Evolutionary conservation across 2,329 filamentous ascomycete species (phyloP), one percentile per base, ranked within the genome.

Genomic region (Keithomyces neogunnii): DNA sequence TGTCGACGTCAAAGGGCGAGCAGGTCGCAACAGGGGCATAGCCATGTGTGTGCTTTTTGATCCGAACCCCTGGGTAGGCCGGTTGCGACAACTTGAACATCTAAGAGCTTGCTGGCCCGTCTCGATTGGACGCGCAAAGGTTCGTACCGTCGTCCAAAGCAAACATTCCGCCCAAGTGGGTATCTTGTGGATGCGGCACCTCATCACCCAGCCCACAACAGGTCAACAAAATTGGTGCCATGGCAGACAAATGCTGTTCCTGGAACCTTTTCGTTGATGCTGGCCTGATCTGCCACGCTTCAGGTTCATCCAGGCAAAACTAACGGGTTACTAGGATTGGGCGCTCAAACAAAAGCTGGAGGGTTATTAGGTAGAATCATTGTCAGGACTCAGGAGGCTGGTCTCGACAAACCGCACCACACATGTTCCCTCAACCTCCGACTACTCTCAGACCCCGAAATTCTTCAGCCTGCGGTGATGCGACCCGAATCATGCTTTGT

Each of bases 321-420:
- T 44, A 44, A 44, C 28, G 26, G 40, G 28, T 44, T 13, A 10
- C 26, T 44, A 3, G 19, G 13, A 44, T 26, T 8, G 28, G 28
- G 40, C 11, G 40, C 5, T 7, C 36, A 39, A 39, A 7, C 5
- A 39, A 5, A 39, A 19, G 19, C 19, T 19, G 19, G 19, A 19
- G 19, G 19, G 19, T 19, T 19, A 19, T 39, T 31, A 26, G 19
- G 13, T 11, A 4, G 43, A 35, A 45, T 6, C 5, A n/a, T 28
- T 5, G 30, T 26, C 46, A 48, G 38, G 8, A 3, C n/a, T 11
- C 39, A 40, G 44, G 44, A 28, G 26, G 6, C 19, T 13, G 30
- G 31, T 36, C 30, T 36, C 47, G 47, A 31, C 8, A 30, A 52
- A 35, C 45, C 32, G 50, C 39, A 51, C 36, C 46, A 47, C 32